Evolutionary conservation across 148 eudicot species (phyloP), one percentile per base, ranked within the genome.

Genomic region (Vaccinium vitisidaea): DNA sequence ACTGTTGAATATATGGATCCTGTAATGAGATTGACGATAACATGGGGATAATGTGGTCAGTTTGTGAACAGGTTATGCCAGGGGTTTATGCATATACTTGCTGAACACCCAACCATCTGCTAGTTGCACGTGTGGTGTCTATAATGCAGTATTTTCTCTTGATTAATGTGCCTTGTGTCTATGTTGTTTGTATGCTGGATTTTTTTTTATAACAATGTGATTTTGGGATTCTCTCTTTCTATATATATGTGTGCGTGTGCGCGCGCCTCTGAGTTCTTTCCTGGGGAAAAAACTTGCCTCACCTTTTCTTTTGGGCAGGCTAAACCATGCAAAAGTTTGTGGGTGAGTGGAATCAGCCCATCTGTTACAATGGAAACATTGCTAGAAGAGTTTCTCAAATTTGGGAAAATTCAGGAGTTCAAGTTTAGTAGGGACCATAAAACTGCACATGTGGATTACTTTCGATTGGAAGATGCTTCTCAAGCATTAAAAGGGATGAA

Each of bases 311-410:
- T 16, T 84, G 14, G 59, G 87, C 93, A 95, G 98, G 98, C 98
- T 80, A 97, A 90, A 87, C 95, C 96, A 70, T 97, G 98, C 59
- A 93, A 94, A 86, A 93, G 90, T 84, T 89, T 97, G 75, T 97
- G 99, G 98, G 94, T 97, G 69, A 92, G 98, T 86, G 98, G 99
- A 81, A 86, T 97, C 70, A 80, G 93, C 86, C 85, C 90, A 48
- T 87, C 98, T 55, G 83, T 93, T 74, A 85, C 96, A 9, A 97
- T 87, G 87, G 98, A 97, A 84, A 87, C 80, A 82, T 84, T 97
- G 84, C 97, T 92, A 87, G 94, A 89, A 86, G 95, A 92, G 82
- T 93, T 97, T 84, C 65, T 67, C 27, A 92, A 86, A 84, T 93
- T 90, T 89, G 99, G 99, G 48, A 88, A 93, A 88, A 88, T 95